phyloP scores from a whole-genome alignment of 73 alveolate genomes.

The Halteria grandinella region DNA sequence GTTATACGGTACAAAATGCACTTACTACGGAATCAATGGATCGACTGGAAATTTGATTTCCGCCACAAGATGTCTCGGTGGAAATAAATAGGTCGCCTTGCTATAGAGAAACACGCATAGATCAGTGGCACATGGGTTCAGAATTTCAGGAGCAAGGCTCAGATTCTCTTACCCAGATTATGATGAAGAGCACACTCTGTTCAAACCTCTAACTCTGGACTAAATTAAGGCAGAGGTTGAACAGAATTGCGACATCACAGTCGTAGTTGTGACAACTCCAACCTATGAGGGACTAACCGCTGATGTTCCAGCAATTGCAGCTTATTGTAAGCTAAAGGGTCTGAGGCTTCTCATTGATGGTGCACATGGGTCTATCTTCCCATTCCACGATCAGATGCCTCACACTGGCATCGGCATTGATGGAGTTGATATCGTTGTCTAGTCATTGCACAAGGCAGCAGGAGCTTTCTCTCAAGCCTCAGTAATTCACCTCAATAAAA shows the following conservation, averaged over 20 bases:
- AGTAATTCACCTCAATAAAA: neutral
- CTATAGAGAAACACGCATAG: neutral
- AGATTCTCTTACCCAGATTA: neutral
- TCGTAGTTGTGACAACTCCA: neutral
- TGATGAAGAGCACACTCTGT: neutral
- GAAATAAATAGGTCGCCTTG: neutral
- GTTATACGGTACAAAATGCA: neutral
- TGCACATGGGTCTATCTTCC: conserved; percentile 45
- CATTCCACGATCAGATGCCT: neutral
- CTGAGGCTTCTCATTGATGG: conserved; percentile 10
- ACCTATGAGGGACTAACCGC: neutral
- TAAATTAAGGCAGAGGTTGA: neutral
- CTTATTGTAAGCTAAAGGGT: neutral
- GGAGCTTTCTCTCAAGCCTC: conserved; percentile 36
- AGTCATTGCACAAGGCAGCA: conserved; percentile 2
- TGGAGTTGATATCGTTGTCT: conserved; percentile 11
- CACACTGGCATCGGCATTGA: neutral
- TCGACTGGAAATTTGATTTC: neutral
- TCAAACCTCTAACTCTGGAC: neutral
- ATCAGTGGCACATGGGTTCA: neutral
- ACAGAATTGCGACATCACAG: too few relatives aligned
- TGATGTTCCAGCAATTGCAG: neutral
- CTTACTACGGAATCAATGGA: neutral
- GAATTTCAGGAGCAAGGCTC: neutral
- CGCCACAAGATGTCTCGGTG: neutral